Evolutionary conservation across 768 basidiomycete species (phyloP), one percentile per base, ranked within the genome.

Genomic region (Rhizopogon salebrosus): DNA sequence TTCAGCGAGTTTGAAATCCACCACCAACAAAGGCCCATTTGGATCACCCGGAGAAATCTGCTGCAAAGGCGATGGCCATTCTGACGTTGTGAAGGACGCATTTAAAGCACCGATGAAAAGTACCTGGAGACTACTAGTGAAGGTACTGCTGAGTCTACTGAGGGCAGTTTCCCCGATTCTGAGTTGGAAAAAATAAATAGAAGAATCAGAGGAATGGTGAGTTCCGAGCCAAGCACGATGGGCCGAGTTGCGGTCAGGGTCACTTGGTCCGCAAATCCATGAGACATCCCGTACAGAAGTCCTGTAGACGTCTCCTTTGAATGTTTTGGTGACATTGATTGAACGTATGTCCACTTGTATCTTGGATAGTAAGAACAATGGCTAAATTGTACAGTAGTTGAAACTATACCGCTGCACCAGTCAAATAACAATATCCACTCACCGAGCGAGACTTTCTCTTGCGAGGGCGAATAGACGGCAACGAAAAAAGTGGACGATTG

Each of bases 61-160:
- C 20, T 77, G 70, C 72, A 78, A 78, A n/a, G 77, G 78, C 38
- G 75, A 64, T 8, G 84, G 82, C 85, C 85, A 89, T 63, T 83
- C 81, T 3, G 76, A 76, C 20, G 75, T 65, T 22, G 86, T 65
- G 14, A 77, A 50, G 4, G 68, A 63, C 22, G 60, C 41, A 11
- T 60, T 58, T 43, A 51, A 53, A 11, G 55, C 46, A 26, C 75
- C 75, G 14, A 84, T 54, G 73, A 48, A 54, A 34, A 69, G n/a
- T 42, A 69, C 31, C 8, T 56, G 60, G 55, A 38, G 34, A 29
- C 45, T 54, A 39, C 54, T 74, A 62, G 45, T 64, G 62, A 56
- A 70, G 65, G 24, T 64, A 60, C 58, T 55, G 16, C 66, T 70
- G 38, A 63, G 71, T 43, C 83, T 69, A 50, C 82, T 77, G 23